Base-by-base conservation (phyloP, 305 asterid species). In the Solanum aculeatissimum region DNA sequence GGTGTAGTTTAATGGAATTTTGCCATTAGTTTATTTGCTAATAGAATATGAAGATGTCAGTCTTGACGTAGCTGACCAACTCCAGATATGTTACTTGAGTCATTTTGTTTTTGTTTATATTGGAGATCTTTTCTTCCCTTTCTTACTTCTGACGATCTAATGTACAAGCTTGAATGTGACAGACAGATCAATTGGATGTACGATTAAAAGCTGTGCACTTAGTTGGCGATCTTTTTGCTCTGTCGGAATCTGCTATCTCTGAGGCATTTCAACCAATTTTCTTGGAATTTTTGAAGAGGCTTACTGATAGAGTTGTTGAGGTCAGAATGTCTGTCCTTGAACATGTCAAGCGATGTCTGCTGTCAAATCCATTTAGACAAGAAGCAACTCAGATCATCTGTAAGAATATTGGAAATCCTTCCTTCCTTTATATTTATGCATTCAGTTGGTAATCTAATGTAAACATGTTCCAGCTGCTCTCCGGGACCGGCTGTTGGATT, bases 271-370 rank as follows among this genome's bases (percentile, higher is more conserved):
- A 91, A 88, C 98, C 99, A 43, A 90, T 97, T 83, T 91, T 95
- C 90, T 72, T 86, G 86, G 99, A 97, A 90, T 97, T 92, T 88
- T 87, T 97, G 88, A 93, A 94, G 91, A 93, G 99, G 86, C 89
- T 97, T 88, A 92, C 97, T 78, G 99, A 97, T 87, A 94, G 97
- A 90, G 92, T 84, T 53, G 92, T 88, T 84, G 98, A 97, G 87
- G 97, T 95, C 87, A 92, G 99, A 80, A 91, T 95, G 98, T 87
- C 92, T 84, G 99, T 93, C 86, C 98, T 95, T 86, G 93, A 92
- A 90, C 91, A 92, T 86, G 92, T 92, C 88, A 93, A 92, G 92
- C 88, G 58, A 69, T 95, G 94, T 88, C 95, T 97, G 82, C 87
- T 95, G 85, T 94, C 91, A 82, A 86, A 93, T 89, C 98, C 99